These are phyloP conservation scores for Penicillium diatomitis DNA, from an alignment of 495 filamentous ascomycete genomes.

Conservation along the genomic window DNA sequence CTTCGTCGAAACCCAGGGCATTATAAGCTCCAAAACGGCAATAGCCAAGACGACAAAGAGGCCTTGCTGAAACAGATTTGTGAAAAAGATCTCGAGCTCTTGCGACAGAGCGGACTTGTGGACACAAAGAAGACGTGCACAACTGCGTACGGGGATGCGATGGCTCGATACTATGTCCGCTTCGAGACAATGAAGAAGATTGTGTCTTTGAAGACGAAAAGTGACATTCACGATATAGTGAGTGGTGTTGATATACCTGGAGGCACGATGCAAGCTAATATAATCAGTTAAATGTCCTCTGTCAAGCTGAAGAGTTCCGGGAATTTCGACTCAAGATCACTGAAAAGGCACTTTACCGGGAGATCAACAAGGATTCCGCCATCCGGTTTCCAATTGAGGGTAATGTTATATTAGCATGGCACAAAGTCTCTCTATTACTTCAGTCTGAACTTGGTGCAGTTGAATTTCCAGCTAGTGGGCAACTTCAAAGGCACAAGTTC, in stretches of 20 bases:
- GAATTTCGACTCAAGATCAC: slow-evolving; percentile 65
- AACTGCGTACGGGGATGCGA: slow-evolving; percentile 76
- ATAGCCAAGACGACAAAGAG: slow-evolving; percentile 47
- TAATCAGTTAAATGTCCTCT: slow-evolving; percentile 50
- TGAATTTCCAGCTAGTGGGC: slow-evolving; percentile 58
- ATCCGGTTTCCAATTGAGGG: slow-evolving; percentile 77
- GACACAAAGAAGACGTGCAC: slow-evolving; percentile 44
- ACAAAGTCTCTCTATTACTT: slow-evolving; percentile 83
- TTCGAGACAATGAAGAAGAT: slow-evolving; percentile 82
- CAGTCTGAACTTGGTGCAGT: slow-evolving; percentile 72
- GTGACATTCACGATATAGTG: slow-evolving; percentile 64
- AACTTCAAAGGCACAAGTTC: slow-evolving; percentile 49
- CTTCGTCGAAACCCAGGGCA: slow-evolving; percentile 69
- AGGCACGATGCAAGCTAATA: slow-evolving; percentile 20
- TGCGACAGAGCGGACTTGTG: slow-evolving; percentile 56
- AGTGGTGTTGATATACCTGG: slow-evolving; percentile 15
- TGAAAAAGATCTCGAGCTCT: slow-evolving; percentile 61
- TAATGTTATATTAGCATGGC: slow-evolving; percentile 56
- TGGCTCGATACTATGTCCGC: slow-evolving; percentile 89
- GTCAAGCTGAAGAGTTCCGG: slow-evolving; percentile 68
- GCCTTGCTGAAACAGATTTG: slow-evolving; percentile 72
- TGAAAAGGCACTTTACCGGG: slow-evolving; percentile 70
- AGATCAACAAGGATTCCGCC: slow-evolving; percentile 64
- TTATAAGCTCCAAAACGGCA: slow-evolving; percentile 62
- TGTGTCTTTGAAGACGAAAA: slow-evolving; percentile 50